Base-by-base conservation (phyloP, 768 basidiomycete species). In the Collybiopsis confluens region DNA sequence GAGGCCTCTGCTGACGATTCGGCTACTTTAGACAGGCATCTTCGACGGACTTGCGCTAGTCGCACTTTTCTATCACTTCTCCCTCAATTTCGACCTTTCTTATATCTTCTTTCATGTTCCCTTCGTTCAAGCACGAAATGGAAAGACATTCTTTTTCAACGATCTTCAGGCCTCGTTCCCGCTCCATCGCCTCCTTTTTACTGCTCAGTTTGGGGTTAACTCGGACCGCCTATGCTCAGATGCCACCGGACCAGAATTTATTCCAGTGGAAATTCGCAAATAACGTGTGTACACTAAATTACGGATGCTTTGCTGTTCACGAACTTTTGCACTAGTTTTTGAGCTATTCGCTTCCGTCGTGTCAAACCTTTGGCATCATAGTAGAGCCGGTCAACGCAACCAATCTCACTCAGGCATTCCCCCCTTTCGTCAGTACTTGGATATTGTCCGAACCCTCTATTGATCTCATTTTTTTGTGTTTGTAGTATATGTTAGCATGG, bases 241-340 rank as follows among this genome's bases (percentile, higher is more conserved):
- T 30, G 23, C 21, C 49, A 24, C 49, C 49, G 15, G 49, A 50
- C 30, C 16, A 18, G 13, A 50, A 50, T 27, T 30, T 50, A 30
- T 73, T 73, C 50, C 58, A 63, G 50, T 73, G 71, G 71, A 57
- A 61, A 58, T 71, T 71, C 55, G 47, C 54, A 16, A 54, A 62
- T 23, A 62, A 62, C 40, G 70, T 69, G 24, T n/a, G 69, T 61
- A 18, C 33, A 11, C 35, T 20, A 13, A 16, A 21, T 35, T 44
- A 2, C 33, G 48, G 3, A 23, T 18, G 10, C 16, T 26, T 30
- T 20, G 21, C 11, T 36, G 52, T 43, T 57, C 37, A 21, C 44
- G 28, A 20, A 30, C 52, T 45, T 10, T 45, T 54, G 13, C 2
- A 45, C 52, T 36, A 47, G 28, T n/a, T 58, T 56, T 41, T 52